phyloP scores from a whole-genome alignment of 2,329 filamentous ascomycete genomes.

The Pseudogymnoascus sp. region DNA sequence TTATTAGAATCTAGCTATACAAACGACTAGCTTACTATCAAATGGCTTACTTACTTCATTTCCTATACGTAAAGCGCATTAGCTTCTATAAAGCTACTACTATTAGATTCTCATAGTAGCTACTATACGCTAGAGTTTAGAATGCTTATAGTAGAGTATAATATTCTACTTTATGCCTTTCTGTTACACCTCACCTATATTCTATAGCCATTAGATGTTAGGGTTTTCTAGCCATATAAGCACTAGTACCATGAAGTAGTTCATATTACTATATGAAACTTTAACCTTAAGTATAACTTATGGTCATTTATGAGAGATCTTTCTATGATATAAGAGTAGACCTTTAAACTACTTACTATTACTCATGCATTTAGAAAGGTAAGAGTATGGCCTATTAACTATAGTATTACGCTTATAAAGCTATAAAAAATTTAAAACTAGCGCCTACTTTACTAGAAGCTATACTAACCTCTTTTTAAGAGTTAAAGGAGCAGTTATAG shows the following conservation, averaged over 20 bases:
- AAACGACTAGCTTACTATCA: too few species aligned
- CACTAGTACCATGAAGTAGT: not conserved
- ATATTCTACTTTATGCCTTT: not conserved
- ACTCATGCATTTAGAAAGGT: not conserved
- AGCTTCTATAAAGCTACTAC: too few species aligned
- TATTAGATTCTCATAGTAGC: too few species aligned
- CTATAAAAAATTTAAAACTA: not conserved
- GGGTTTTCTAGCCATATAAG: not conserved
- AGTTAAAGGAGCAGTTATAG: too few species aligned
- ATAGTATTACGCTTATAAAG: not conserved
- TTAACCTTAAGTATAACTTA: not conserved
- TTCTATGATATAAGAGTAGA: not conserved
- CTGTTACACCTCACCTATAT: not conserved
- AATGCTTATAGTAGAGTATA: too few species aligned
- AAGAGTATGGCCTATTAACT: not conserved
- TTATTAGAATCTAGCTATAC: too few species aligned
- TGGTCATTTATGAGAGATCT: too few species aligned
- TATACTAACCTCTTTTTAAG: too few species aligned
- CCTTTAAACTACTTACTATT: not conserved
- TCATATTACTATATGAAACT: not conserved
- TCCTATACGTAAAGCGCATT: too few species aligned
- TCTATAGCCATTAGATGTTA: constrained; percentile 2
- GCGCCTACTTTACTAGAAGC: too few species aligned
- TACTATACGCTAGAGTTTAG: too few species aligned
- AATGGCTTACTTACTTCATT: too few species aligned